Evolutionary conservation across 2,329 filamentous ascomycete species (phyloP), one percentile per base, ranked within the genome.

Genomic region (Hymenoscyphus albidus): DNA sequence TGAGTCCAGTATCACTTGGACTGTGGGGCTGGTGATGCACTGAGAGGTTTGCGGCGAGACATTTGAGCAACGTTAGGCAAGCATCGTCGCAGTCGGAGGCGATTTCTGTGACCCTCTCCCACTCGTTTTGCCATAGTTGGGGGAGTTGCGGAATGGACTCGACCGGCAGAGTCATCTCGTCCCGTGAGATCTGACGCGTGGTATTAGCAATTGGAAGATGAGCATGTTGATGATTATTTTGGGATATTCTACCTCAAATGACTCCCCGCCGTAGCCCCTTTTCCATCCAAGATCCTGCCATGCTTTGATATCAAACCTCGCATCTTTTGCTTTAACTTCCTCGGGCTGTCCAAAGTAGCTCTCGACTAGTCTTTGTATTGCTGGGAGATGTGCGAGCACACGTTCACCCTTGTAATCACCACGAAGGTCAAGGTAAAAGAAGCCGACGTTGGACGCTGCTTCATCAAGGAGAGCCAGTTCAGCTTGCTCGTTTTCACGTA

Each of bases 1-100:
- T 69, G 14, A 73, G 59, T 39, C 69, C 68, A 38, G 59, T 70
- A 35, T 69, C 69, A 66, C 69, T 70, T n/a, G 69, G 67, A 54
- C 70, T 40, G 58, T 63, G 58, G 13, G 44, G 38, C 44, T 66
- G 66, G 65, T 72, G 71, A 62, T 68, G 57, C 44, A 12, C n/a
- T 13, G 48, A 58, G 42, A 66, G 69, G 35, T 60, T 62, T 40
- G 56, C 35, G 16, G 65, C 69, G 39, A 70, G 65, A 64, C 64
- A 64, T 48, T 62, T 66, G 54, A 68, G 64, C 42, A 68, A 63
- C 31, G 58, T 68, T 38, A 66, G 54, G 54, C 64, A 67, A 60
- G 65, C 66, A 32, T 67, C 61, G 59, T 69, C 62, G 64, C 66
- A 70, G 38, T 61, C 66, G 51, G 62, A 32, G 35, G 55, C 65